Conservation (phyloP, 2,329 filamentous ascomycete genomes). For the Colletotrichum tropicicola region DNA sequence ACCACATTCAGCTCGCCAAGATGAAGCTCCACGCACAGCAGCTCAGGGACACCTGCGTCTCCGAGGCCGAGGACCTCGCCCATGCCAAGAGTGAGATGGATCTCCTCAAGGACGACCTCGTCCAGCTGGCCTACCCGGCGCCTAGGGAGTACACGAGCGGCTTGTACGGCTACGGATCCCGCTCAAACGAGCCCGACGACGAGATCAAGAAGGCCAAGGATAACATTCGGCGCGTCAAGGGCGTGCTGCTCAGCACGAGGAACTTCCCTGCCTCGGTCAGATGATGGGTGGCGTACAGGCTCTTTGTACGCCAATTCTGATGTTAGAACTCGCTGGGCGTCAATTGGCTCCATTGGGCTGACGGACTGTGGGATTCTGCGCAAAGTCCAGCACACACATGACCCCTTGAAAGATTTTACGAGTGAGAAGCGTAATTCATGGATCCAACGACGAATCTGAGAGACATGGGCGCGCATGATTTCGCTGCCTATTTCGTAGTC, state of each 20-base stretch:
- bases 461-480: no score
- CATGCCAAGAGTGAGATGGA: conserved; percentile 63
- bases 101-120: conserved; percentile 72
- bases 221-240: conserved; percentile 82
- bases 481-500: no score
- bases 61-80: conserved; percentile 57
- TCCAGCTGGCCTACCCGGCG: conserved; percentile 62
- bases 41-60: conserved; percentile 52
- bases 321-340: background rate
- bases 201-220: conserved; percentile 78
- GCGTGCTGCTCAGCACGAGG: conserved; percentile 77
- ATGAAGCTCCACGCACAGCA: conserved; percentile 53
- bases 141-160: conserved; percentile 49
- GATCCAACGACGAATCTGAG: no score
- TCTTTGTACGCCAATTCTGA: background rate
- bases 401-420: no score
- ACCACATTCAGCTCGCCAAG: conserved; percentile 51
- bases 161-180: conserved; percentile 51
- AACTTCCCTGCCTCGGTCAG: conserved; percentile 69
- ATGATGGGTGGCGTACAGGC: conserved; percentile 17
- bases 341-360: background rate
- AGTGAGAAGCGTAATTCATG: no score
- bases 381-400: background rate
- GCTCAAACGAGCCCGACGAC: conserved; percentile 67
- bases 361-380: background rate